Evolutionary conservation across 495 filamentous ascomycete genomes (phyloP).

Genomic region (Sporormia fimetaria): DNA sequence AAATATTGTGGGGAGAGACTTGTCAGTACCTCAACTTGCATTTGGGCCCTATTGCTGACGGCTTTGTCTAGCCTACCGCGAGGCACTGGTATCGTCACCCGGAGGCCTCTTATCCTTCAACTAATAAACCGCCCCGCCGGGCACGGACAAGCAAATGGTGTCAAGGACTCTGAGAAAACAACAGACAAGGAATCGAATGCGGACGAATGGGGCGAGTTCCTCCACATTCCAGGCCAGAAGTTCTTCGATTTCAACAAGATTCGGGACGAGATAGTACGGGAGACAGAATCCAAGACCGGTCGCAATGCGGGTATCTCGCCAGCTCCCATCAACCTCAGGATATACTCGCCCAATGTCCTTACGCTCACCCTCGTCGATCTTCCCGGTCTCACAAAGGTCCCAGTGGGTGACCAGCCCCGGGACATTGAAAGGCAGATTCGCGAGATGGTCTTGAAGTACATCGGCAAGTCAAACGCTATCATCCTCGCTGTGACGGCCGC

Average conservation of each 20-base stretch:
- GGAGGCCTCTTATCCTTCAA: slow-evolving; percentile 91
- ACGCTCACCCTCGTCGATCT: slow-evolving; percentile 96
- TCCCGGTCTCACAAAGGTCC: slow-evolving; percentile 94
- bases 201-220: slow-evolving; percentile 98
- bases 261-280: slow-evolving; percentile 90
- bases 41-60: slow-evolving; percentile 12
- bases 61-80: slow-evolving; percentile 64
- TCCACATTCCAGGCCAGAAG: slow-evolving; percentile 96
- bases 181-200: slow-evolving; percentile 76
- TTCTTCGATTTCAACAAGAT: slow-evolving; percentile 99
- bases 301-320: slow-evolving; percentile 94
- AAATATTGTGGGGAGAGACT: slow-evolving; percentile 98
- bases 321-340: slow-evolving; percentile 88
- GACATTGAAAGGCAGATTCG: slow-evolving; percentile 96
- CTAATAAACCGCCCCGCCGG: slow-evolving; percentile 76
- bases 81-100: slow-evolving; percentile 95
- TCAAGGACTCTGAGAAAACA: slow-evolving; percentile 56
- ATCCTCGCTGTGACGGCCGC: slow-evolving; percentile 93
- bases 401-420: slow-evolving; percentile 94
- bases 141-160: slow-evolving; percentile 59
- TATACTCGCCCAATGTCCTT: slow-evolving; percentile 96
- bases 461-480: slow-evolving; percentile 95
- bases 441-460: slow-evolving; percentile 99
- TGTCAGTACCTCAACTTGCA: slow-evolving; percentile 48
- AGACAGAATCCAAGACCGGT: slow-evolving; percentile 94